Evolutionary conservation across 192 early-diverging fungal species (phyloP), one percentile per base, ranked within the genome.

Genomic region (Coemansia sp.): DNA sequence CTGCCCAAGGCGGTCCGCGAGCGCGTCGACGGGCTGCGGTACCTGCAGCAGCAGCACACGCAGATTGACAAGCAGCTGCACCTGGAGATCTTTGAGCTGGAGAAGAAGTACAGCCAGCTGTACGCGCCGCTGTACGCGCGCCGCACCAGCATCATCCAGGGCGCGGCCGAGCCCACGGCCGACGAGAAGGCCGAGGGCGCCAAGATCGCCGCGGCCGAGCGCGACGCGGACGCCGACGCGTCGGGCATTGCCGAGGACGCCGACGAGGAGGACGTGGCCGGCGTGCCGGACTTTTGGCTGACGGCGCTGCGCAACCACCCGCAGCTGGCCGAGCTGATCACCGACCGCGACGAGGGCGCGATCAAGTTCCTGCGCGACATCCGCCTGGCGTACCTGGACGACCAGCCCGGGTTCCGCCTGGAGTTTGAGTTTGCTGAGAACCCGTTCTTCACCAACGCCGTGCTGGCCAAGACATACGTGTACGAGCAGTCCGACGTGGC

Each of bases 251-350:
- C 67, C 44, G 73, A 81, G 31, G 60, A 79, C 26, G 78, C 83
- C 5, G 75, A 64, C 17, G 67, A 65, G 30, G 60, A 72, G 62
- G 48, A 53, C 15, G 66, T 60, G 14, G 65, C 53, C 53, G 96
- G 94, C 60, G 85, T 98, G 23, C 97, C 97, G 35, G 84, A 91
- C 50, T 98, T 99, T 85, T 98, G 97, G 97, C 80, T 94, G 31
- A 97, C 93, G 27, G 82, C 84, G 34, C 78, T 99, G 79, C 87
- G 89, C 82, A 91, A 88, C 82, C 79, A 93, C 78, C 79, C 84
- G 36, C 78, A 82, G 53, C 75, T 98, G 51, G 60, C 67, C 41
- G 91, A 96, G 34, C 76, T 86, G 45, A 94, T 99, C 72, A 92
- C 91, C 20, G 91, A 92, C 43, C 84, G 83, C 55, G 97, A 99